Evolutionary conservation across 768 basidiomycete genomes (phyloP).

Genomic region (Suillus decipiens): DNA sequence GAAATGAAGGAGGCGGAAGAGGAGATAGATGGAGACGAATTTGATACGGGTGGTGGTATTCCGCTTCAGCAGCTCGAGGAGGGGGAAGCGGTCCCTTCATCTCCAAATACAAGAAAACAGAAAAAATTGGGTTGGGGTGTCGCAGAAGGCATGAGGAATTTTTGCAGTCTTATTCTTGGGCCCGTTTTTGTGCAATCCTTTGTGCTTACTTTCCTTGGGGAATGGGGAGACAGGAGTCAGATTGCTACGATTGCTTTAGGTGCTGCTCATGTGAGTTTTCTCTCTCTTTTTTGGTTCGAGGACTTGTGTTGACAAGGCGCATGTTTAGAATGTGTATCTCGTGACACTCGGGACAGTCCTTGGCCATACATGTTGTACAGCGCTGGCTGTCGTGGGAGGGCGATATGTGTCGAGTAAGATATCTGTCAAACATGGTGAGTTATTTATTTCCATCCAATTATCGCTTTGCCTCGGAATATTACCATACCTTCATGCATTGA

Average conservation of each 20-base stretch:
- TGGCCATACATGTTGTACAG: slow-evolving; percentile 85
- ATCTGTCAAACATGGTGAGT: slow-evolving; percentile 62
- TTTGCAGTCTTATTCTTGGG: slow-evolving; percentile 78
- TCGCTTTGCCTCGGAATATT: slow-evolving; percentile 38
- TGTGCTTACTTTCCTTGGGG: slow-evolving; percentile 94
- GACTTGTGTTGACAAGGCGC: not conserved
- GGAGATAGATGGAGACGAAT: slow-evolving; percentile 86
- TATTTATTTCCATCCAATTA: not conserved
- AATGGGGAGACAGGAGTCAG: slow-evolving; percentile 80
- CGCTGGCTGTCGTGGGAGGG: slow-evolving; percentile 89
- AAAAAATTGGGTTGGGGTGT: slow-evolving; percentile 15
- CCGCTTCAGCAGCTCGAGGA: slow-evolving; percentile 80
- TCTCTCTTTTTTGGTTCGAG: not conserved
- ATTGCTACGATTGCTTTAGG: slow-evolving; percentile 82
- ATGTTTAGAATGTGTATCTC: slow-evolving; percentile 82
- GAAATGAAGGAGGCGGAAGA: slow-evolving; percentile 97
- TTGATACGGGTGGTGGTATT: slow-evolving; percentile 51
- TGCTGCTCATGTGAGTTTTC: slow-evolving; percentile 22
- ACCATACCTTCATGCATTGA: slow-evolving; percentile 68
- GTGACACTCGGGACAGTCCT: slow-evolving; percentile 89
- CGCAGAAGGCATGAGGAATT: slow-evolving; percentile 74
- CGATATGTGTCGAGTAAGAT: slow-evolving; percentile 92
- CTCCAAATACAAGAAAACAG: slow-evolving; percentile 12
- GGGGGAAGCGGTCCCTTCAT: slow-evolving; percentile 40
- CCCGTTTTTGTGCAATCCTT: slow-evolving; percentile 92